These are phyloP conservation scores for Heliamphora exappendiculata DNA, from an alignment of 148 eudicot genomes.

Conservation along the genomic window DNA sequence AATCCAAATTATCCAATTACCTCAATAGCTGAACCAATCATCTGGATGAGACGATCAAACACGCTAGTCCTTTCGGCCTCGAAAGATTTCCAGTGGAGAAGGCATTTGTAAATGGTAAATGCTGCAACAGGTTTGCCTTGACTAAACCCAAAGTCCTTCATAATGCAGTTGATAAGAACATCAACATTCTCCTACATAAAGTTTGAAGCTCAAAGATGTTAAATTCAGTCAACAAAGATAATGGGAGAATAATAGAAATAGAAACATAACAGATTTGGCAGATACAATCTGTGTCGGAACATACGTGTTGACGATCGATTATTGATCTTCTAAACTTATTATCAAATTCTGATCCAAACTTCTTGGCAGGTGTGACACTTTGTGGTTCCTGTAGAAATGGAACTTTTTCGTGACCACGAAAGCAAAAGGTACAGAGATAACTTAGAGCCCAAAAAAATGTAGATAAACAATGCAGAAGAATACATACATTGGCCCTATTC, in stretches of 20 bases:
- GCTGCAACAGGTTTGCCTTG: constrained; percentile 98
- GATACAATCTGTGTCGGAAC: constrained; percentile 10
- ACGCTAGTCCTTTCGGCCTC: constrained; percentile 97
- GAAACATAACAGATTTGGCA: not conserved
- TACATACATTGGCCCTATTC: constrained; percentile 34
- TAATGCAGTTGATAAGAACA: constrained; percentile 71
- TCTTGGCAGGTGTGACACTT: constrained; percentile 47
- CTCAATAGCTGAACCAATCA: constrained; percentile 96
- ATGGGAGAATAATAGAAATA: not conserved
- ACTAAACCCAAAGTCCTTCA: constrained; percentile 75
- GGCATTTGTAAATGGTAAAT: constrained; percentile 87
- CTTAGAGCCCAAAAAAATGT: not conserved
- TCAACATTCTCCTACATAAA: constrained; percentile 79
- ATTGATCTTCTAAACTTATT: constrained; percentile 47
- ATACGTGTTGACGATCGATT: constrained; percentile 66
- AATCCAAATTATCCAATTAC: constrained; percentile 30
- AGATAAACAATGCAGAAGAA: not conserved
- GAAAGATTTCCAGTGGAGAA: constrained; percentile 95
- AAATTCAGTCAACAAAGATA: not conserved
- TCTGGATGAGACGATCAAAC: constrained; percentile 94
- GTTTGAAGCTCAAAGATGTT: constrained; percentile 6
- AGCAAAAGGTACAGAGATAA: constrained; percentile 6
- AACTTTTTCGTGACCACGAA: not conserved
- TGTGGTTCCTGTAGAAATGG: constrained; percentile 47
- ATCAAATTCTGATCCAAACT: constrained; percentile 62